phyloP scores from a whole-genome alignment of 441 rosid species.

The Arabidopsis lyrata region DNA sequence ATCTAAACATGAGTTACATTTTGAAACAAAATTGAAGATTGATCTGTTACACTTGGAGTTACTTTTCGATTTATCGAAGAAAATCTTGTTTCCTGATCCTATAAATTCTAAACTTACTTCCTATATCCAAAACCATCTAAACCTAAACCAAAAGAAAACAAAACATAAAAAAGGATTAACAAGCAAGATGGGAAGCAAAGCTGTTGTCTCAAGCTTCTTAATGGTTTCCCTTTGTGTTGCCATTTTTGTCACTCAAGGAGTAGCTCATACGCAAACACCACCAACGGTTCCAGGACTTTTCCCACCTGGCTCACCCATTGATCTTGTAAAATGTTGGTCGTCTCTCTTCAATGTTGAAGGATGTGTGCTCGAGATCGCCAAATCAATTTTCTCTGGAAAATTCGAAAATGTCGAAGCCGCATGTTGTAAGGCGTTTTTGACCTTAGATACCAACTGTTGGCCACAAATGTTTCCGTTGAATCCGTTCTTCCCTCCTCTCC shows the following conservation, averaged over 20 bases:
- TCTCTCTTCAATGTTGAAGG: slow-evolving; percentile 23
- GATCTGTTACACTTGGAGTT: not conserved
- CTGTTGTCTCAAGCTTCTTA: not conserved
- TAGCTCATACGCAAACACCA: not conserved
- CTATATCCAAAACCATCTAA: not conserved
- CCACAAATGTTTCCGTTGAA: slow-evolving; percentile 29
- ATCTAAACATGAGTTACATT: slow-evolving; percentile 4
- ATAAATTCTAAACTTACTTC: slow-evolving; percentile 3
- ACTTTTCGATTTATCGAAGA: not conserved
- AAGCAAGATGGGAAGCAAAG: slow-evolving; percentile 21
- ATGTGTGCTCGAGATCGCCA: slow-evolving; percentile 28
- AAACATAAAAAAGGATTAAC: not conserved
- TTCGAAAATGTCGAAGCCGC: slow-evolving; percentile 2
- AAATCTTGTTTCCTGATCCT: not conserved
- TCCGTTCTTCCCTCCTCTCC: slow-evolving; percentile 31
- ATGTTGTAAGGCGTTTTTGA: slow-evolving; percentile 24
- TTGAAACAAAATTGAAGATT: not conserved
- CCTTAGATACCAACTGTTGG: slow-evolving; percentile 28
- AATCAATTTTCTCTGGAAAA: slow-evolving; percentile 17
- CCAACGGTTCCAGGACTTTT: slow-evolving; percentile 7
- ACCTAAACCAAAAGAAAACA: not conserved
- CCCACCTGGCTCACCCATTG: not conserved
- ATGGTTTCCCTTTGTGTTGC: not conserved
- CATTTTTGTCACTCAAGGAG: slow-evolving; percentile 13
- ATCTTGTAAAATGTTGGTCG: slow-evolving; percentile 29